phyloP scores from a whole-genome alignment of 495 filamentous ascomycete species.

The Lasiosphaeriaceae sp. region DNA sequence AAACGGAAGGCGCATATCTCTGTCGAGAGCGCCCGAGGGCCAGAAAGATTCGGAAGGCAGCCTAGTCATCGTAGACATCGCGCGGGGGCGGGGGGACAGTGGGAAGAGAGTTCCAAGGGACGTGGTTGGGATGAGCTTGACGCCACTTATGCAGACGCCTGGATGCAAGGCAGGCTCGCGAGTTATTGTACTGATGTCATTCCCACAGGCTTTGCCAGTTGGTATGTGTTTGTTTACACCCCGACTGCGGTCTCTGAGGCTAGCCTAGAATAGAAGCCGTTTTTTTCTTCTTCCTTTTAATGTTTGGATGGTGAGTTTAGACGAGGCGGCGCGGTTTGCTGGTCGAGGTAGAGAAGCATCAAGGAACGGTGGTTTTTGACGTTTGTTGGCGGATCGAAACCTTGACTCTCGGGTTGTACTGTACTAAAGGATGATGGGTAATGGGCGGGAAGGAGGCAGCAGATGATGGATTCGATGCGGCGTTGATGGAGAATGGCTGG shows the following conservation, averaged over 20 bases:
- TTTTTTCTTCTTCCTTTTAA: too few species aligned
- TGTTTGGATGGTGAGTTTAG: not conserved
- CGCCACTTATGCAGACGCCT: not conserved
- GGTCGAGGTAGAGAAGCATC: not conserved
- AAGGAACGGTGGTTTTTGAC: not conserved
- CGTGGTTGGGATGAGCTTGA: not conserved
- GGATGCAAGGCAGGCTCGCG: not conserved
- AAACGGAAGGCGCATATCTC: conserved; percentile 16
- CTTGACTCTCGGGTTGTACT: not conserved
- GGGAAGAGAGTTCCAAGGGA: conserved; percentile 1
- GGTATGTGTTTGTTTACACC: conserved; percentile 5
- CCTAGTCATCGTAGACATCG: conserved; percentile 29
- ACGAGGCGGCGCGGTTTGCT: not conserved
- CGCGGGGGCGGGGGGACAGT: not conserved
- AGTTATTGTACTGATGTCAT: conserved; percentile 18
- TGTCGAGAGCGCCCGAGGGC: conserved; percentile 25
- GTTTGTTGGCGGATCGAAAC: not conserved
- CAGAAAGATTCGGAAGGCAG: conserved; percentile 30
- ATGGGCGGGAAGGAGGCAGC: not conserved
- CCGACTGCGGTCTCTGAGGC: not conserved
- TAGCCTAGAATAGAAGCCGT: conserved; percentile 4
- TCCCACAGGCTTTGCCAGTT: conserved; percentile 8
- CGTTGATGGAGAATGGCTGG: too few species aligned
- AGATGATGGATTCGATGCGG: too few species aligned
- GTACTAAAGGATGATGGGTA: not conserved